Evolutionary conservation across 192 early-diverging fungal species (phyloP), one percentile per base, ranked within the genome.

Genomic region (Backusella circina): DNA sequence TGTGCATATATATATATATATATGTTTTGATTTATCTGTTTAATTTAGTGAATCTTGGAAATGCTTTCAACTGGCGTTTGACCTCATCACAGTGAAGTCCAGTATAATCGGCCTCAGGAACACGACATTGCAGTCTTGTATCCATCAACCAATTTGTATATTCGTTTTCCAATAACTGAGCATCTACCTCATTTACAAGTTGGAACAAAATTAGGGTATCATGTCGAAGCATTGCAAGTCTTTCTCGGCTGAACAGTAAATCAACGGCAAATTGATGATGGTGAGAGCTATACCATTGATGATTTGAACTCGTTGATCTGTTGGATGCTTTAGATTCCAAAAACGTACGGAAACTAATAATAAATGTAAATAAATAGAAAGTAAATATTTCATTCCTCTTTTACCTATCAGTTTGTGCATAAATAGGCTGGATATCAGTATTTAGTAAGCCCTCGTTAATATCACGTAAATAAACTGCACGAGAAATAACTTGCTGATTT

Each of bases 131-230:
- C 16, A 73, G 70, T 41, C 72, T 38, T 9, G 35, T 81, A 67
- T 88, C 86, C 74, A 84, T 76, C 33, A 88, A 72, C 86, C 86
- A 88, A 67, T 88, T 88, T 15, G 84, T 73, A 72, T 86, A 88
- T 51, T 85, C 86, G 4, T 79, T 83, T 41, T 86, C 83, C 23
- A 83, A 35, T 67, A 88, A 47, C 35, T 78, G 78, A n/a, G 71
- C 74, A 71, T 88, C 86, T 26, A 86, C 51, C 23, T 83, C 77
- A 75, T 88, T 88, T 35, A 88, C 51, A 18, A 83, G 70, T 36
- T 78, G 76, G 70, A 88, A 88, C 1, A 79, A 77, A 41, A 84
- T 66, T 35, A 88, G 41, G 38, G 82, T 65, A 72, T 88, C 86
- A 54, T 88, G 83, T 68, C 86, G 65, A 50, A 88, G 50, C 15